phyloP scores from a whole-genome alignment of 805 yeast genomes.

The Saccharomycopsis fermentans region DNA sequence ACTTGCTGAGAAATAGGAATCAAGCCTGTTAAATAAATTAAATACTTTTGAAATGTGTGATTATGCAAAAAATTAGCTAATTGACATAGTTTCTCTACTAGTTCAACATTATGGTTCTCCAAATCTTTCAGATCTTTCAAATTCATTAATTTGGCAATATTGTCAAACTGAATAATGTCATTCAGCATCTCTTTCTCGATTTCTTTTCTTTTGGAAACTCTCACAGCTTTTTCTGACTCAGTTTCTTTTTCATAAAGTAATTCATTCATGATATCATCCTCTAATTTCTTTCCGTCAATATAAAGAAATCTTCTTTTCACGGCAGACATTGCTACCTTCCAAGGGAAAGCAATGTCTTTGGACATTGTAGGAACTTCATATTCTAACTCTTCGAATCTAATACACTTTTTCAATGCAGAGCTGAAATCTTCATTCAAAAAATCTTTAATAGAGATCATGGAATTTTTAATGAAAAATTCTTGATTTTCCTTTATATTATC shows the following conservation, averaged over 20 bases:
- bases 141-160: slow-evolving; percentile 21
- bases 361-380: slow-evolving; percentile 47
- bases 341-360: slow-evolving; percentile 52
- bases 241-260: slow-evolving; percentile 20
- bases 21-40: slow-evolving; percentile 51
- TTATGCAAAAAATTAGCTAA: slow-evolving; percentile 52
- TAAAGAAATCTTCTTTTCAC: slow-evolving; percentile 85
- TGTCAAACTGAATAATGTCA: not conserved
- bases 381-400: slow-evolving; percentile 53
- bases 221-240: slow-evolving; percentile 17
- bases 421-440: slow-evolving; percentile 54
- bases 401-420: slow-evolving; percentile 31
- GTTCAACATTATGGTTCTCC: slow-evolving; percentile 21
- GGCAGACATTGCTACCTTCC: slow-evolving; percentile 90
- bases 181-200: not conserved
- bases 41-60: slow-evolving; percentile 57
- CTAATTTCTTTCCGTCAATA: slow-evolving; percentile 51
- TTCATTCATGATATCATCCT: slow-evolving; percentile 22
- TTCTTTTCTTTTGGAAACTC: not conserved
- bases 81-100: slow-evolving; percentile 37
- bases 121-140: not conserved
- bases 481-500: not conserved
- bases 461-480: slow-evolving; percentile 49
- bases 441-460: slow-evolving; percentile 55
- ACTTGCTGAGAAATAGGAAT: slow-evolving; percentile 56